Evolutionary conservation across 495 filamentous ascomycete species (phyloP), one percentile per base, ranked within the genome.

Genomic region (Podospora sp.): DNA sequence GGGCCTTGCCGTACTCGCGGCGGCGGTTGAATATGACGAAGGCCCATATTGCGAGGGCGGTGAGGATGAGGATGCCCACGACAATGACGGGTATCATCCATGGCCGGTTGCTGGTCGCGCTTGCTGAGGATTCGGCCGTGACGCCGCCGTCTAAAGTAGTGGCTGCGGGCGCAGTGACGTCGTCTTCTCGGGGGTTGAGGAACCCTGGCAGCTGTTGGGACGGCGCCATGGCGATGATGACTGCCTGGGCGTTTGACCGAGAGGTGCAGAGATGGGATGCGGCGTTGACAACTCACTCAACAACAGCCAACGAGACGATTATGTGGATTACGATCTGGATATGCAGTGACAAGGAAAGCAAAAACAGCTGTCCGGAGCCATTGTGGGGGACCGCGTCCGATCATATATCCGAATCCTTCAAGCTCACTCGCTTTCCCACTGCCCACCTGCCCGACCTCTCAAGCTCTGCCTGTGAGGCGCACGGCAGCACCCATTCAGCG

Each of bases 71-170:
- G 62, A 78, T 58, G 16, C 71, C 67, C 16, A 62, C 75, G 26
- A 78, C 56, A 8, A 77, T 67, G 6, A 72, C 68, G 9, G 65
- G 66, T 26, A 82, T 74, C 35, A 79, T 57, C 80, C 78, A 81
- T 7, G 51, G 49, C 26, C 35, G 36, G 8, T 57, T 25, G 66
- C 52, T 70, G 63, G 33, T 46, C 5, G 14, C 14, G 40, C 11
- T 14, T 14, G 9, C 40, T 12, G 40, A 18, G 16, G 40, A 46
- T 46, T 18, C 40, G 40, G 40, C 40, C 5, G 40, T 46, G 40
- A 46, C 12, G 40, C 40, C 40, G 9, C 40, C 40, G 40, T 46
- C 40, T 2, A 46, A 14, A 18, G 40, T 2, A 4, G 40, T 46
- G 40, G 40, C 40, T 46, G 40, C 29, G 29, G 29, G 8, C 8